A percentile compares a stretch with the other conserved stretches of the same genome.
These are phyloP conservation scores for Ustilago curta DNA, from an alignment of 1,284 basidiomycete species.

Conservation along the genomic window DNA sequence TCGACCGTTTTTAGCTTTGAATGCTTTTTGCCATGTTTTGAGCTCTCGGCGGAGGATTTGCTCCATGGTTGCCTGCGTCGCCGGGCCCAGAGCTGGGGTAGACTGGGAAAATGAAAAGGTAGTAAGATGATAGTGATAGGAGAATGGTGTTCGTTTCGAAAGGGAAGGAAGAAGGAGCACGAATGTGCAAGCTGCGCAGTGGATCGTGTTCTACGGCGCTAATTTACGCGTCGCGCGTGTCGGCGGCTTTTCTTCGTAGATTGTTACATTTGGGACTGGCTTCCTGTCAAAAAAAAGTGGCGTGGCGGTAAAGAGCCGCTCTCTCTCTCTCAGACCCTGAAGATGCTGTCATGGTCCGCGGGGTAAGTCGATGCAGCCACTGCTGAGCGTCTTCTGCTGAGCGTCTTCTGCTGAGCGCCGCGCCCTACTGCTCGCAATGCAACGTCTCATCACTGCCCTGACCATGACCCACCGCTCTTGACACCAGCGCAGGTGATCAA, in stretches of 20 bases:
- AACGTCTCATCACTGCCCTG: background rate
- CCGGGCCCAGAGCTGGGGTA: too few relatives aligned
- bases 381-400: too few relatives aligned
- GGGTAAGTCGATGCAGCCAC: background rate
- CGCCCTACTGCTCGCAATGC: too few relatives aligned
- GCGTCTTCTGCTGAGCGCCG: too few relatives aligned
- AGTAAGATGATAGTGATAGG: background rate
- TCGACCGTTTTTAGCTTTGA: slow-evolving; percentile 51
- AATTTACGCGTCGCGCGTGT: slow-evolving; percentile 15
- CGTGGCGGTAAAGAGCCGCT: slow-evolving; percentile 4
- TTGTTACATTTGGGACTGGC: background rate
- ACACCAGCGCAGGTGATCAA: background rate
- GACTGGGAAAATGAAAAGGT: too few relatives aligned
- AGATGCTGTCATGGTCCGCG: background rate
- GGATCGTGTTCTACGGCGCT: background rate
- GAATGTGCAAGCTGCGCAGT: background rate
- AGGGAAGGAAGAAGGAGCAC: background rate
- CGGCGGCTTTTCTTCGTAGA: background rate
- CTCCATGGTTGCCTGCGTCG: slow-evolving; percentile 34
- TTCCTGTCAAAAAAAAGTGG: background rate
- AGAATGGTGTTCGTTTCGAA: background rate
- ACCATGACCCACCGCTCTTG: too few relatives aligned
- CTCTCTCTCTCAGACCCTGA: background rate
- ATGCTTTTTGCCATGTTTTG: slow-evolving; percentile 48
- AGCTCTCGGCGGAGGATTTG: slow-evolving; percentile 48